Evolutionary conservation across 192 early-diverging fungal genomes (phyloP).

Genomic region (Fimicolochytrium jonesii): DNA sequence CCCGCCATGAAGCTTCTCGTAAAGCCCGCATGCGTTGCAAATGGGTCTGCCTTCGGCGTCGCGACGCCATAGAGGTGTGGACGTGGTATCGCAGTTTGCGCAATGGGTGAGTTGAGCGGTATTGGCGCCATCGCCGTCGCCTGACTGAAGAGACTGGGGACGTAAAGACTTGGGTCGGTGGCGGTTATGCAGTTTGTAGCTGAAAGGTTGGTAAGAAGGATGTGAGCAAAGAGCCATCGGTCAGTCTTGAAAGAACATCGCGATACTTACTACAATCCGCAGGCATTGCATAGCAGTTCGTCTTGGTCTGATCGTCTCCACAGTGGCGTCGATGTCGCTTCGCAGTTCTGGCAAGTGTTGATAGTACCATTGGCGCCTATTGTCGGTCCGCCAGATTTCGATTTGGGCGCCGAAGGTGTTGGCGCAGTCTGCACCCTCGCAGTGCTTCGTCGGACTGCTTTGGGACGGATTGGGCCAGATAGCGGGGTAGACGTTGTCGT

Average conservation of each 20-base stretch:
- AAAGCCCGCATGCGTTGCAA: slow-evolving; percentile 36
- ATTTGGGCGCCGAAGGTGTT: background rate
- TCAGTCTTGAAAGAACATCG: background rate
- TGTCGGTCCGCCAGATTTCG: background rate
- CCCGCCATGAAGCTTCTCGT: slow-evolving; percentile 81
- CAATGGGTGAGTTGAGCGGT: background rate
- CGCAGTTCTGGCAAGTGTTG: slow-evolving; percentile 11
- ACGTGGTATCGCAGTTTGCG: background rate
- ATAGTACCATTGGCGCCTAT: background rate
- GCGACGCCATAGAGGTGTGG: slow-evolving; percentile 34
- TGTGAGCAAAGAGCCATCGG: background rate
- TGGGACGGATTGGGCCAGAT: background rate
- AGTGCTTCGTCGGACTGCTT: background rate
- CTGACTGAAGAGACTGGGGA: background rate
- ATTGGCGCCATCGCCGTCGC: background rate
- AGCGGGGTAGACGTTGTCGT: background rate
- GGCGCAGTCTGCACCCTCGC: background rate
- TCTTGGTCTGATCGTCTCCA: slow-evolving; percentile 11
- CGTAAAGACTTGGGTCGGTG: background rate
- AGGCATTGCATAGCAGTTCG: slow-evolving; percentile 17
- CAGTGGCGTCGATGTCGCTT: slow-evolving; percentile 9
- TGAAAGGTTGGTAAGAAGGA: background rate
- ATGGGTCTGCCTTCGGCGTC: slow-evolving; percentile 18
- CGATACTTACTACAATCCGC: slow-evolving; percentile 13
- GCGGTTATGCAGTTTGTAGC: background rate